Conservation (phyloP, 2,329 filamentous ascomycete species). For the Macrophomina tecta region DNA sequence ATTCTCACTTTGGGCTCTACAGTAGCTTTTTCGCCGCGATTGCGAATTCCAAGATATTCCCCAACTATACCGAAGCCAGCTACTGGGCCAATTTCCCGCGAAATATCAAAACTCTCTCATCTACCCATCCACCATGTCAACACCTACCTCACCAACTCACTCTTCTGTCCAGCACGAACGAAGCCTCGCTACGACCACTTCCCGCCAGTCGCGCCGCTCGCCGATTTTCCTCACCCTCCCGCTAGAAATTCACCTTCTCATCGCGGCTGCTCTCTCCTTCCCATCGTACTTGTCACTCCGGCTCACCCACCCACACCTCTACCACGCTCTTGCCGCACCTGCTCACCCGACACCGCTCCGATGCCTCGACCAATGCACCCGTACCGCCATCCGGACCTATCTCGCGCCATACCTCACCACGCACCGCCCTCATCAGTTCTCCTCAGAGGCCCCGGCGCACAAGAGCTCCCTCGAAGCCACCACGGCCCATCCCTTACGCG, state of each 20-base stretch:
- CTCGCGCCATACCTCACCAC: slow-evolving; percentile 30
- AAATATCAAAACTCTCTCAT: not conserved
- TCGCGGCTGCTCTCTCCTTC: slow-evolving; percentile 43
- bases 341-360: slow-evolving; percentile 29
- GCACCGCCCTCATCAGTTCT: no score
- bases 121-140: not conserved
- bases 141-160: not conserved
- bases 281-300: slow-evolving; percentile 48
- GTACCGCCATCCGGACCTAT: slow-evolving; percentile 39
- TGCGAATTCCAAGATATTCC: no score
- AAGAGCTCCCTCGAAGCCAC: not conserved
- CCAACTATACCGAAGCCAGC: no score
- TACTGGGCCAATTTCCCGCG: no score
- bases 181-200: not conserved
- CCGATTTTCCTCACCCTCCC: slow-evolving; percentile 42
- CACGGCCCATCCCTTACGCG: not conserved
- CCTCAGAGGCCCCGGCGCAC: not conserved
- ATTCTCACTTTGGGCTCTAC: no score
- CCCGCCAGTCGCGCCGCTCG: slow-evolving; percentile 69
- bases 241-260: slow-evolving; percentile 40
- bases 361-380: slow-evolving; percentile 37
- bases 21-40: no score
- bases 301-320: slow-evolving; percentile 42
- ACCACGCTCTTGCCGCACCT: slow-evolving; percentile 35
- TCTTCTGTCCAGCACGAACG: not conserved